Conservation (phyloP, 805 yeast species). For the Candida methanosorbosa region DNA sequence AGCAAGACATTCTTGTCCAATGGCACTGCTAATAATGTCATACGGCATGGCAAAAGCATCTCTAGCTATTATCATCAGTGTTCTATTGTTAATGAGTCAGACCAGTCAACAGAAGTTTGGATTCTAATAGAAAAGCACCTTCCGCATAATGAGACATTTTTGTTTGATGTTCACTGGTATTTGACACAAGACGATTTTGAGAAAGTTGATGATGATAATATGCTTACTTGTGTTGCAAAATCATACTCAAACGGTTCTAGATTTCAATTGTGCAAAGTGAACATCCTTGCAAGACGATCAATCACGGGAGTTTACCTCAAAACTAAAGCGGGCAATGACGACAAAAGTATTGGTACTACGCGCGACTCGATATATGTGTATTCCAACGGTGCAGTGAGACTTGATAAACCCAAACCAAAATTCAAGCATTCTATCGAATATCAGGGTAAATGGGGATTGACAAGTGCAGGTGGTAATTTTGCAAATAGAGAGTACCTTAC, state of each 20-base stretch:
- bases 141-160: not conserved
- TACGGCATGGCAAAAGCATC: too few species aligned
- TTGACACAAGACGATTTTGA: conserved; percentile 21
- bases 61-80: conserved; percentile 46
- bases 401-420: conserved; percentile 3
- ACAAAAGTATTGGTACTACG: too few species aligned
- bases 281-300: conserved; percentile 9
- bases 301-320: conserved; percentile 16
- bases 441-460: conserved; percentile 36
- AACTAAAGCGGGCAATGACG: too few species aligned
- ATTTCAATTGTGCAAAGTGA: conserved; percentile 19
- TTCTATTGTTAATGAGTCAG: conserved; percentile 25
- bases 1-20: too few species aligned
- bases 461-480: conserved; percentile 49
- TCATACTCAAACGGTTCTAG: conserved; percentile 21
- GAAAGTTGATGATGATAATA: conserved; percentile 17
- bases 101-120: conserved; percentile 28
- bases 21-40: too few species aligned
- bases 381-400: conserved; percentile 4
- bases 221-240: conserved; percentile 4
- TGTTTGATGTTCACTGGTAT: conserved; percentile 11
- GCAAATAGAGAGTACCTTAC: conserved; percentile 31
- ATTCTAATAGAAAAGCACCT: conserved; percentile 41
- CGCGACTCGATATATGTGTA: too few species aligned
- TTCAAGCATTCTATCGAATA: conserved; percentile 8